Evolutionary conservation across 1,284 basidiomycete species (phyloP).

Genomic region (Puccinia hordei): DNA sequence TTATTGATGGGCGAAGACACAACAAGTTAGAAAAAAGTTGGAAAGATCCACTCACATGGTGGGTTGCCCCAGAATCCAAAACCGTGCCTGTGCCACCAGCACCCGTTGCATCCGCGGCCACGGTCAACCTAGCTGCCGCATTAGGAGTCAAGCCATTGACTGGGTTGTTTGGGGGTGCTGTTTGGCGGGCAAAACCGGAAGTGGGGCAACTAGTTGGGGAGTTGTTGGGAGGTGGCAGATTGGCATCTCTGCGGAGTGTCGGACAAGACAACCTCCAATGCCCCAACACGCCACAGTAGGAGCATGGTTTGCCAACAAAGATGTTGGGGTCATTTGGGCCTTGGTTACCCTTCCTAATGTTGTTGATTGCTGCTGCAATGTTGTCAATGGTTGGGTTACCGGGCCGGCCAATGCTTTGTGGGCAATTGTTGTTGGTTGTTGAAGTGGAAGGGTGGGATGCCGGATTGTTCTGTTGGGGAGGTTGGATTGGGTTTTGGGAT

Average conservation of each 20-base stretch:
- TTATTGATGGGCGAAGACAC: background rate
- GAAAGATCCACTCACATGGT: conserved; percentile 6
- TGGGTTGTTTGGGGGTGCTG: background rate
- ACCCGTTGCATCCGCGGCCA: background rate
- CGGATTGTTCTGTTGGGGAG: background rate
- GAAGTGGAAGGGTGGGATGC: no score
- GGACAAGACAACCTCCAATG: conserved; percentile 1
- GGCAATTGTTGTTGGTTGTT: background rate
- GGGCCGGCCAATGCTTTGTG: background rate
- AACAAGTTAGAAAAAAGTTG: background rate
- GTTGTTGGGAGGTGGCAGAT: background rate
- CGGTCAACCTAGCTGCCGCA: background rate
- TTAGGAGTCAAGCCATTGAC: background rate
- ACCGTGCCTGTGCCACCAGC: background rate
- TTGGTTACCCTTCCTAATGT: background rate
- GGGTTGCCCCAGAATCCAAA: conserved; percentile 22
- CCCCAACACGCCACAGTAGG: background rate
- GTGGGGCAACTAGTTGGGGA: background rate
- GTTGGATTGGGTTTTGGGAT: background rate
- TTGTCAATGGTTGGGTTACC: background rate
- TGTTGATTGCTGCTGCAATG: conserved; percentile 3
- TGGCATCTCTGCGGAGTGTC: background rate
- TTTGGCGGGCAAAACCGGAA: conserved; percentile 16
- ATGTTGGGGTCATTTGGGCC: background rate
- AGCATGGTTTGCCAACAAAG: background rate